A percentile compares a stretch with the other conserved stretches of the same genome.
Evolutionary conservation across 306 rosid genomes (phyloP).

Genomic region (Cucumis sativus): DNA sequence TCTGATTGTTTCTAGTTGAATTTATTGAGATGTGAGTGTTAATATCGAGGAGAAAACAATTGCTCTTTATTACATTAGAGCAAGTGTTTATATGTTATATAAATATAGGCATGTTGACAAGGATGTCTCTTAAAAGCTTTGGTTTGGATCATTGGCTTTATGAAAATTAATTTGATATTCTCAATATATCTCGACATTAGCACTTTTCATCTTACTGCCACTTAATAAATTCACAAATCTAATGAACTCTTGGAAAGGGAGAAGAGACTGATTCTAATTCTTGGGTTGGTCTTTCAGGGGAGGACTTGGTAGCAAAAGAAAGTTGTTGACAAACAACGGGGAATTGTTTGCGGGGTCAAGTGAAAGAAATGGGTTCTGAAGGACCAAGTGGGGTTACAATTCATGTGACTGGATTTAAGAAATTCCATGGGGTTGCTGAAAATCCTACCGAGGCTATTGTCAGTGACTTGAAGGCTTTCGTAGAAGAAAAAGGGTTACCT

Average conservation of each 20-base stretch:
- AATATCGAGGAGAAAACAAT: not conserved
- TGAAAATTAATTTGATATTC: not conserved
- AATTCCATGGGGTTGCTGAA: slow-evolving; percentile 62
- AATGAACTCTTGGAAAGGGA: not conserved
- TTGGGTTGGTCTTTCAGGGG: slow-evolving; percentile 1
- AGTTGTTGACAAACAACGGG: slow-evolving; percentile 29
- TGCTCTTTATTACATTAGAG: too few species aligned
- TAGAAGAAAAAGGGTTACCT: slow-evolving; percentile 55
- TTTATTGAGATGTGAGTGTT: not conserved
- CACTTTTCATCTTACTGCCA: not conserved
- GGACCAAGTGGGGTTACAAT: slow-evolving; percentile 51
- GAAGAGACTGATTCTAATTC: not conserved
- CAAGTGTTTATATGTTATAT: too few species aligned
- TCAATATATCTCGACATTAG: not conserved
- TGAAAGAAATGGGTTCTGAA: slow-evolving; percentile 69
- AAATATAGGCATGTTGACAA: too few species aligned
- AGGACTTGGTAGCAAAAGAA: not conserved
- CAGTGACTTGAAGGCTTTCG: slow-evolving; percentile 39
- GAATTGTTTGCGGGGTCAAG: slow-evolving; percentile 43
- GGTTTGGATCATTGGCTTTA: slow-evolving; percentile 12
- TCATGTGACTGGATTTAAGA: slow-evolving; percentile 78
- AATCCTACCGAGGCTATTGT: slow-evolving; percentile 72
- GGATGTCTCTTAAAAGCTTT: not conserved
- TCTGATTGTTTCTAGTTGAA: not conserved
- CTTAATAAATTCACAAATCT: not conserved